These are phyloP conservation scores for Gymnopilus junonius DNA, from an alignment of 768 basidiomycete species.

Conservation along the genomic window DNA sequence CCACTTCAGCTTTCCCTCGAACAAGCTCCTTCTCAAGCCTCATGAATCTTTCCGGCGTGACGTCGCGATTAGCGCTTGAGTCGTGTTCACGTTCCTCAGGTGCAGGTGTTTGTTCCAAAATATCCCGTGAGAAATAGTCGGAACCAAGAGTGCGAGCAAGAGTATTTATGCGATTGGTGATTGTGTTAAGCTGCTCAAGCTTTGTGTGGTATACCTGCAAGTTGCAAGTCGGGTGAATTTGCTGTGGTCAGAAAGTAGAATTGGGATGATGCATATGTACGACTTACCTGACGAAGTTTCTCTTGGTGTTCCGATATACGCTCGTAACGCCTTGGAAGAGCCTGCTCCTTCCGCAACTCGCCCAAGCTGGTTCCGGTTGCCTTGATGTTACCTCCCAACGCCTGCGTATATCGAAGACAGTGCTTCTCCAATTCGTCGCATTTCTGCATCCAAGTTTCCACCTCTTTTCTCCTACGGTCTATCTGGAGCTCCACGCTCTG, in stretches of 20 bases:
- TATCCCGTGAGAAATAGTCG: constrained; percentile 61
- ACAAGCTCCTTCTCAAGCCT: constrained; percentile 85
- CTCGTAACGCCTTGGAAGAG: constrained; percentile 75
- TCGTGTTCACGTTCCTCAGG: constrained; percentile 43
- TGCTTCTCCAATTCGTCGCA: constrained; percentile 66
- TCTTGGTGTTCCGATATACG: constrained; percentile 74
- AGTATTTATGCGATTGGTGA: constrained; percentile 65
- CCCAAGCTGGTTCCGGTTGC: constrained; percentile 64
- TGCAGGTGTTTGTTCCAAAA: constrained; percentile 51
- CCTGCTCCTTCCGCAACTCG: constrained; percentile 72
- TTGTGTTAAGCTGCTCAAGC: constrained; percentile 71
- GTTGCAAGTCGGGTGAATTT: neutral
- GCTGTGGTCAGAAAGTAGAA: neutral
- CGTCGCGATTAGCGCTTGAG: constrained; percentile 58
- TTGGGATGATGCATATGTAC: constrained; percentile 43
- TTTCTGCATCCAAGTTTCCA: constrained; percentile 71
- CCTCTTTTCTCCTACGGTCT: constrained; percentile 69
- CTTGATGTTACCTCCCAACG: constrained; percentile 75
- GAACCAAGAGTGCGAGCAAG: constrained; percentile 65
- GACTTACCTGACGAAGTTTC: constrained; percentile 77
- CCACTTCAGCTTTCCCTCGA: constrained; percentile 85
- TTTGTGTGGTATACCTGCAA: constrained; percentile 74
- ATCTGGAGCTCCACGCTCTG: constrained; percentile 79
- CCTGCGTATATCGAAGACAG: constrained; percentile 67
- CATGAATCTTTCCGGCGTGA: constrained; percentile 80